Evolutionary conservation across 306 rosid genomes (phyloP).

Genomic region (Prunus mira): DNA sequence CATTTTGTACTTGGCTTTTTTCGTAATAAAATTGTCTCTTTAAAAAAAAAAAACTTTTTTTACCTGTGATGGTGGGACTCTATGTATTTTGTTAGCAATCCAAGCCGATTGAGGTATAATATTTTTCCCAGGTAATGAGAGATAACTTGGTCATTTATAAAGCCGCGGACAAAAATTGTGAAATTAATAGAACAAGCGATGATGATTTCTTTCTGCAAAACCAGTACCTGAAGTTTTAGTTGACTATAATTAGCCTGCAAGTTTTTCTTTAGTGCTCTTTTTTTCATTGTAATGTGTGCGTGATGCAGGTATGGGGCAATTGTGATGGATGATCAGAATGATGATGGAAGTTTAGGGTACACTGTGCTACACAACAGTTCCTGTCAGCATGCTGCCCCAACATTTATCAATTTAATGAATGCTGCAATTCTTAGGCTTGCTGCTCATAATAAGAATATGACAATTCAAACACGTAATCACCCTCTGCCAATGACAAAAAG

Average conservation of each 20-base stretch:
- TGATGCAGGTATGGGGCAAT: constrained; percentile 86
- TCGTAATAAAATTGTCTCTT: too few relatives aligned
- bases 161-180: not conserved
- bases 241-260: not conserved
- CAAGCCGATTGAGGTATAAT: not conserved
- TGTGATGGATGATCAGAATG: constrained; percentile 72
- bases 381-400: constrained; percentile 96
- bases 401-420: constrained; percentile 90
- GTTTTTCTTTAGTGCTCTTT: not conserved
- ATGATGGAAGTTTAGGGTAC: constrained; percentile 90
- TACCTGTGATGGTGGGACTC: not conserved
- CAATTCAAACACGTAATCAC: constrained; percentile 85
- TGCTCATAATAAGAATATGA: constrained; percentile 52
- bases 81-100: not conserved
- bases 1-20: too few relatives aligned
- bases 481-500: constrained; percentile 90
- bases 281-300: constrained; percentile 15
- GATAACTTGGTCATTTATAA: not conserved
- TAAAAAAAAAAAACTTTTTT: not conserved
- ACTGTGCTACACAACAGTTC: constrained; percentile 87
- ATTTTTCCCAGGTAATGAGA: too few relatives aligned
- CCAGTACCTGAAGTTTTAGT: not conserved
- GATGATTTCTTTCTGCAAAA: not conserved
- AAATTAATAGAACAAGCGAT: not conserved
- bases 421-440: constrained; percentile 85